Conservation (phyloP, 176 grass and related monocot species). For the Bolboschoenus planiculmis region DNA sequence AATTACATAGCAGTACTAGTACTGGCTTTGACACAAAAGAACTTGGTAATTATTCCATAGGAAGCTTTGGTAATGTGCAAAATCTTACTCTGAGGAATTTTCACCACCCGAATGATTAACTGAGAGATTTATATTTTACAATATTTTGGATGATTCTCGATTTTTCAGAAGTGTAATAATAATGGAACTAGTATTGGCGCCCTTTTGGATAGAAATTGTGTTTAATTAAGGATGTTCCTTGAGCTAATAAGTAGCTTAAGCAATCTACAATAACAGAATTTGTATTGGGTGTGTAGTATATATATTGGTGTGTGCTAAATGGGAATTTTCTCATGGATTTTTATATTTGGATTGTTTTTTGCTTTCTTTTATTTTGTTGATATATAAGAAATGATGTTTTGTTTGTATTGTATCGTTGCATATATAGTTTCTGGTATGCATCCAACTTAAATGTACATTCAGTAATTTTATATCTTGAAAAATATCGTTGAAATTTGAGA, state of each 20-base stretch:
- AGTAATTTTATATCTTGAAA: neutral
- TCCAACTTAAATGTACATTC: neutral
- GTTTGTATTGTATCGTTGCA: neutral
- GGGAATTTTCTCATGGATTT: neutral
- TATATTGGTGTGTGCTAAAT: neutral
- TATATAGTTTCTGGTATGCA: neutral
- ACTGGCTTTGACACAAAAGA: slow-evolving; percentile 55
- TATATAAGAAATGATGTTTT: neutral
- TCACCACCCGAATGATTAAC: slow-evolving; percentile 40
- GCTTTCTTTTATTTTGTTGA: neutral
- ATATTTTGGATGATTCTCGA: neutral
- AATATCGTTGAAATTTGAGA: neutral
- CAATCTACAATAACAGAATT: neutral
- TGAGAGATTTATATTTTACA: neutral
- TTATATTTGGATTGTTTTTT: neutral
- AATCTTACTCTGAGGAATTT: slow-evolving; percentile 50
- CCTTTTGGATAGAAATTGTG: neutral
- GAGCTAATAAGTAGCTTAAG: neutral
- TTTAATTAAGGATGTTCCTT: neutral
- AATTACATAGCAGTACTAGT: neutral
- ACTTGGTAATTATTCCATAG: slow-evolving; percentile 37
- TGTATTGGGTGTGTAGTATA: neutral
- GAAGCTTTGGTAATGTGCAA: slow-evolving; percentile 43
- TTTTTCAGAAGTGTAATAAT: neutral
- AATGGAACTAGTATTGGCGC: neutral